Base-by-base conservation (phyloP, 2,329 filamentous ascomycete genomes). In the Neofusicoccum ribis region DNA sequence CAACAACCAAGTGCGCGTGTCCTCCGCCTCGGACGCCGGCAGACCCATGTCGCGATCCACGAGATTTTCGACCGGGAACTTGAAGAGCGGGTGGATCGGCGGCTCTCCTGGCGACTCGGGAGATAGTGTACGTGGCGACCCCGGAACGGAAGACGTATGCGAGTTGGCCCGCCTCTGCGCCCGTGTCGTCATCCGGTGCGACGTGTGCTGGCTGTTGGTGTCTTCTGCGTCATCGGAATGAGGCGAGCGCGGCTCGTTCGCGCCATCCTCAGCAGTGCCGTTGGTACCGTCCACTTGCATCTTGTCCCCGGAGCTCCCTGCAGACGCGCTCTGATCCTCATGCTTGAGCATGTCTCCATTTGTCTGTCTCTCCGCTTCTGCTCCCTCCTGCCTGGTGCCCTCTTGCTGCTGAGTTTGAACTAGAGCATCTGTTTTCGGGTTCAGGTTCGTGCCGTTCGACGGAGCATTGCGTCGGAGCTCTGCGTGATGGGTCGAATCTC, bases 11-110 rank as follows among this genome's bases (percentile, higher is more conserved):
- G 89, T 85, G 66, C 91, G 87, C 49, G 91, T 88, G 66, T 95
- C 91, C 69, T 93, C 91, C 1, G 92, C 92, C 78, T 95, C 91
- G 31, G 82, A 78, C 17, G 88, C 83, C 0, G 91, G 91, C 2
- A 96, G 84, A 1, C 89, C 89, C 44, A 91, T 80, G 73, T 93
- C 88, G 64, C 88, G 84, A 74, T 93, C 89, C 2, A 89, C 85
- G 63, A 85, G 83, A 27, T 86, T 85, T 37, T 85, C 80, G 31
- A 79, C 73, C 0, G 91, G 89, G 41, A 89, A 85, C 49, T 88
- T 77, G 77, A 92, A 96, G 71, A 92, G 86, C 3, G 91, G 90
- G 73, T 94, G 90, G 66, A 94, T 85, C 34, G 84, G 85, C n/a
- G 82, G 80, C 3, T 76, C 74, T 5, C 79, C 78, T 46, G 83